Base-by-base conservation (phyloP, 176 grass and related monocot species). In the Chrysopogon serrulatus region DNA sequence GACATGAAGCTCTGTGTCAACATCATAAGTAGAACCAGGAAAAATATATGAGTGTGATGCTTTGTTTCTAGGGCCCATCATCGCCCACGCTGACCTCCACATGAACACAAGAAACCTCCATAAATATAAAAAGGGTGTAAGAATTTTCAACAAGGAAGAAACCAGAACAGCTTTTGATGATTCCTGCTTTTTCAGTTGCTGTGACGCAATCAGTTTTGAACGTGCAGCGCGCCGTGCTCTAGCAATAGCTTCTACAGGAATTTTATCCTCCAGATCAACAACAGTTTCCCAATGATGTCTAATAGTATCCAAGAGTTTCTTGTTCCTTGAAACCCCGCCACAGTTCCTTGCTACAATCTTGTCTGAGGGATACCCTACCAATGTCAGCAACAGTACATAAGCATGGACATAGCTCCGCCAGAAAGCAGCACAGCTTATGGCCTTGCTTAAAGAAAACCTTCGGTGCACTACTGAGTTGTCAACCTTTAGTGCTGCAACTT, bases 221-320 rank as follows among this genome's bases (percentile, higher is more conserved):
- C 91, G 94, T 71, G 91, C 94, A 71, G 83, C 87, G 64, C 83
- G 30, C 2, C 94, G 86, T 62, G 88, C 91, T 82, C 87, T 90
- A 59, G 91, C 94, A 76, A 96, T 86, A 82, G 86, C 81, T 82
- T 96, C 91, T 53, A 70, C 62, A 44, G 94, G 88, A 76, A 96
- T 83, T 85, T 87, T 93, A 72, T 91, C 88, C 74, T 96, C 94
- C 73, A 96, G 70, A 62, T 83, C 68, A 67, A n/a, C 79, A 76
- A 93, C 79, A 79, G 64, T 80, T 79, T 80, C 67, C 94, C 84
- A 91, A 15, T 90, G 88, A 81, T 78, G 61, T 71, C 60, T 88
- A 47, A 92, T 74, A 76, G 71, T 47, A 86, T 32, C 71, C 79
- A 78, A 82, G 59, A 86, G 30, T 86, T 90, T 88, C 48, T 83